Evolutionary conservation across 306 rosid species (phyloP).

Genomic region (Phaseolus lunatus): DNA sequence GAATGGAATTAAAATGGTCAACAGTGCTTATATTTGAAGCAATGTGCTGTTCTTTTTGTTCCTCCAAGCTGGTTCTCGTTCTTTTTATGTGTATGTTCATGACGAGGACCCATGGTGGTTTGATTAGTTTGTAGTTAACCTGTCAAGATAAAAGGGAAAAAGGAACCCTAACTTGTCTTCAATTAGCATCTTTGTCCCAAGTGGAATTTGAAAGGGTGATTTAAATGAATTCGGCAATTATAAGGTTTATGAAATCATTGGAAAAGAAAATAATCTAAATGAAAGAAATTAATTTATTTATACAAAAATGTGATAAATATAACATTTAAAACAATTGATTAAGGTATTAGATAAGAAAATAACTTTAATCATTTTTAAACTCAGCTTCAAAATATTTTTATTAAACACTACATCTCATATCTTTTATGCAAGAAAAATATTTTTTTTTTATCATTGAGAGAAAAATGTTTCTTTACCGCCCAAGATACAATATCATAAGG

Average conservation of each 20-base stretch:
- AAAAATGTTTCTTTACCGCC: no score
- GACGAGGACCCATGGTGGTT: background rate
- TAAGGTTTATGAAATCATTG: background rate
- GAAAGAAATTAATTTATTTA: no score
- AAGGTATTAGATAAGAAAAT: no score
- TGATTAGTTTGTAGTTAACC: slow-evolving; percentile 20
- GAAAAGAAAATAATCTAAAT: background rate
- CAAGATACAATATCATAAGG: no score
- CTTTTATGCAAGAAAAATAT: no score
- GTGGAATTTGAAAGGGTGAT: background rate
- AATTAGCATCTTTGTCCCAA: background rate
- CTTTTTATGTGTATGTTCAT: background rate
- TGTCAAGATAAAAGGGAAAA: slow-evolving; percentile 6
- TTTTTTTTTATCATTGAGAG: no score
- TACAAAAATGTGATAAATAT: no score
- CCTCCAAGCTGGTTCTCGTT: background rate
- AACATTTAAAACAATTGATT: no score
- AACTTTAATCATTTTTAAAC: no score
- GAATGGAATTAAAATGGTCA: background rate
- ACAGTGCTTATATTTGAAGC: slow-evolving; percentile 28
- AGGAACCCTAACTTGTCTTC: background rate
- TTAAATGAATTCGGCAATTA: background rate
- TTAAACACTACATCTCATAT: no score
- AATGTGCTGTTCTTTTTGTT: background rate
- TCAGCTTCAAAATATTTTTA: no score